Conservation (phyloP, 305 asterid genomes). For the Rubia occidens region DNA sequence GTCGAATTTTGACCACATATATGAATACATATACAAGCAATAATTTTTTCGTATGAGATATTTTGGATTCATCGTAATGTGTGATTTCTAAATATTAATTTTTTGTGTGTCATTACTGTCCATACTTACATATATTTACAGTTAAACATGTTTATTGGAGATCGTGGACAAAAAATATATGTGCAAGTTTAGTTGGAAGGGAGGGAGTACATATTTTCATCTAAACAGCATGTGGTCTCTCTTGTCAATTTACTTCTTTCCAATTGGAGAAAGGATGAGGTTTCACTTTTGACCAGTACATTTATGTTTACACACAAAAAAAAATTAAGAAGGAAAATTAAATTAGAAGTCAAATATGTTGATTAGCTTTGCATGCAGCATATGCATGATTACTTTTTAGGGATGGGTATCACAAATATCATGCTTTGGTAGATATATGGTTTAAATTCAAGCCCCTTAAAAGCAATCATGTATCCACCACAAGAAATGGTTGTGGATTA, state of each 20-base stretch:
- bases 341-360: not conserved
- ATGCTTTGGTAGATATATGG: slow-evolving; percentile 1
- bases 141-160: too few relatives aligned
- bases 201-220: too few relatives aligned
- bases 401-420: not conserved
- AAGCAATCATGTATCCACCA: not conserved
- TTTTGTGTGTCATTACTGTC: too few relatives aligned
- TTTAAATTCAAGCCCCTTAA: not conserved
- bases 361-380: not conserved
- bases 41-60: too few relatives aligned
- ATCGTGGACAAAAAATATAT: too few relatives aligned
- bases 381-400: not conserved
- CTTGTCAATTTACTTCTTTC: not conserved
- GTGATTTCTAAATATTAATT: too few relatives aligned
- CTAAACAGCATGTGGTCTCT: not conserved
- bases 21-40: too few relatives aligned
- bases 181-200: too few relatives aligned
- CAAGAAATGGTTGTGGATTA: not conserved
- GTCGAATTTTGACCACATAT: too few relatives aligned
- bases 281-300: not conserved
- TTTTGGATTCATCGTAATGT: too few relatives aligned
- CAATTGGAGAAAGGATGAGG: not conserved
- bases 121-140: too few relatives aligned
- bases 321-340: not conserved
- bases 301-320: not conserved